These are phyloP conservation scores for Gossypium australe DNA, from an alignment of 345 rosid species.

Conservation along the genomic window DNA sequence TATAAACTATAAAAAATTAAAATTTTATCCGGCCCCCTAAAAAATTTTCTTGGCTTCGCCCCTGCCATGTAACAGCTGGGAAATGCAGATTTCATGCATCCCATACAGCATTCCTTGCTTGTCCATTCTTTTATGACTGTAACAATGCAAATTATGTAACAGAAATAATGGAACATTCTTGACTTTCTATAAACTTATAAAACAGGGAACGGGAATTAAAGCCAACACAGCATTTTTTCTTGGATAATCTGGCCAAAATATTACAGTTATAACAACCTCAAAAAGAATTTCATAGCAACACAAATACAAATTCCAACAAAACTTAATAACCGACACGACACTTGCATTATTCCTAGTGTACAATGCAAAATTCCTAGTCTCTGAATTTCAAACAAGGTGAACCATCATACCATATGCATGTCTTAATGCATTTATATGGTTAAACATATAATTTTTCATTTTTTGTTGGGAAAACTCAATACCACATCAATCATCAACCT, in stretches of 20 bases:
- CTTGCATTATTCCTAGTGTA: background rate
- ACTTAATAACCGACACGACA: background rate
- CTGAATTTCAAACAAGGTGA: background rate
- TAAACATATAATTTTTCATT: background rate
- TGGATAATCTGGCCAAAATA: background rate
- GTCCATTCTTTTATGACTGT: background rate
- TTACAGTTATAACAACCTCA: background rate
- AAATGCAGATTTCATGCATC: background rate
- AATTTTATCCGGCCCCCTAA: too few relatives aligned
- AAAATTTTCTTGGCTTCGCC: too few relatives aligned
- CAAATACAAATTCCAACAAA: background rate
- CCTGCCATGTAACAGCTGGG: background rate
- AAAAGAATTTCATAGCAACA: background rate
- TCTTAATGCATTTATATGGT: background rate
- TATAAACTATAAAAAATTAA: too few relatives aligned
- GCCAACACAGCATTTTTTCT: background rate
- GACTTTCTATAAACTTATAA: too few relatives aligned
- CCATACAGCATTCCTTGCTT: background rate
- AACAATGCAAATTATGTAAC: background rate
- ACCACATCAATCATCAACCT: slow-evolving; percentile 57
- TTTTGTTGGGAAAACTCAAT: background rate
- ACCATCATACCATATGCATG: background rate
- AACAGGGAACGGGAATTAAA: too few relatives aligned
- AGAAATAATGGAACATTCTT: background rate
- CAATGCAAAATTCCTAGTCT: background rate